Evolutionary conservation across 148 eudicot species (phyloP), one percentile per base, ranked within the genome.

Genomic region (Rhododendron henanense): DNA sequence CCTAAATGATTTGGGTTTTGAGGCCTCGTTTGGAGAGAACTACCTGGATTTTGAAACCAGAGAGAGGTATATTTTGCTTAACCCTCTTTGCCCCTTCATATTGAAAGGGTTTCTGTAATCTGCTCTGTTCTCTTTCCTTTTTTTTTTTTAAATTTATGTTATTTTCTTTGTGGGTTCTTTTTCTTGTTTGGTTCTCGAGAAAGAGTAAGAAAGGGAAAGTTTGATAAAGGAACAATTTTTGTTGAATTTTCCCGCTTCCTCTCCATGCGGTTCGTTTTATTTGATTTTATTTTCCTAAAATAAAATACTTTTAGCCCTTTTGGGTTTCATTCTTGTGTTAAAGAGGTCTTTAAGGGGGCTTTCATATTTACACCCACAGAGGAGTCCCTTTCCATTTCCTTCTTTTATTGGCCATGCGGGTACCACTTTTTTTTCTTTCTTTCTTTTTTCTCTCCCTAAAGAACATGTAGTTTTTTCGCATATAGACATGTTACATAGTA

Each of bases 1-100:
- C 74, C 59, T 45, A n/a, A 18, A 35, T 73, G 84, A 85, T 88
- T 85, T 76, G 50, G 89, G 79, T 78, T 83, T 90, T 55, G 94
- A 92, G 79, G 89, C 88, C 61, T 92, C 91, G 18, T 93, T 90
- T 87, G 98, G 95, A 16, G 98, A 96, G 90, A 94, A 96, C 81
- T 87, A 87, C 90, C 87, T 93, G 86, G 98, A 92, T 33, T 84
- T 89, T 91, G 94, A 94, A 85, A 78, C 83, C 50, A 88, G 89
- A 85, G 93, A 86, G 90, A 93, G 98, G 98, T 94, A 86, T 81
- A 83, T 84, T 87, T 79, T 10, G 31, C 31, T 85, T 18, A 33
- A 2, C 57, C 51, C 16, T 80, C 33, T 15, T 31, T 1, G 55
- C 15, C 10, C 9, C 8, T 6, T 44, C 23, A 3, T 23, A 25